Base-by-base conservation (phyloP, 2,329 filamentous ascomycete genomes). In the Trichophaea hybrida region DNA sequence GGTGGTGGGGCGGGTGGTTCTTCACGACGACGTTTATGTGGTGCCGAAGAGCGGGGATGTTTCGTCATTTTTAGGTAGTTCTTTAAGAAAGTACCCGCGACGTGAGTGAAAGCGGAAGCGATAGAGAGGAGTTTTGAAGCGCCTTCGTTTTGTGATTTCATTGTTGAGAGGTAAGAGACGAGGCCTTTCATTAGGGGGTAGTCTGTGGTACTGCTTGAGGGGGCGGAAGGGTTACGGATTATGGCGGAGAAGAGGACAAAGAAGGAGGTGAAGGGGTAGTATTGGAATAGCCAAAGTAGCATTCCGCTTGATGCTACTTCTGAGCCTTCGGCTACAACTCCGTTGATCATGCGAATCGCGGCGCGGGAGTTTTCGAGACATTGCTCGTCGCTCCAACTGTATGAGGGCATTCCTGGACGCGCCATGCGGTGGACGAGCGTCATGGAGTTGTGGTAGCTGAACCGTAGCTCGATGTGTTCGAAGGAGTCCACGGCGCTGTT, bases 161-260 rank as follows among this genome's bases (percentile, higher is more conserved):
- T 65, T 1, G 61, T 60, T 10, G 63, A 53, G 12, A 68, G 60
- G 49, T 68, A 68, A 31, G 62, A 59, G 37, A 68, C 67, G 12
- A 68, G 66, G 40, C 58, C 61, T 37, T 67, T 66, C 66, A 68
- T 68, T 2, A 68, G 55, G 5, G 62, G 58, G 33, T 66, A 67
- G 50, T 68, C 66, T 5, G 59, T 55, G 2, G 50, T 50, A 17
- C 15, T 61, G 2, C 58, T 61, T 1, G 59, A 35, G 6, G 38
- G 37, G 2, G 58, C 59, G 1, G 59, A 48, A 8, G 67, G 67
- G 15, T 68, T 65, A 8, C 67, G 55, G 51, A 80, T 76, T 57
- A 80, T 72, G 61, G 78, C 76, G 67, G 77, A 80, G 69, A 83
- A 81, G 32, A 82, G 71, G 32, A 81, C 76, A 58, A 80, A 80